Conservation (phyloP, 208 protist genomes). For the Trypanosoma conorhini region DNA sequence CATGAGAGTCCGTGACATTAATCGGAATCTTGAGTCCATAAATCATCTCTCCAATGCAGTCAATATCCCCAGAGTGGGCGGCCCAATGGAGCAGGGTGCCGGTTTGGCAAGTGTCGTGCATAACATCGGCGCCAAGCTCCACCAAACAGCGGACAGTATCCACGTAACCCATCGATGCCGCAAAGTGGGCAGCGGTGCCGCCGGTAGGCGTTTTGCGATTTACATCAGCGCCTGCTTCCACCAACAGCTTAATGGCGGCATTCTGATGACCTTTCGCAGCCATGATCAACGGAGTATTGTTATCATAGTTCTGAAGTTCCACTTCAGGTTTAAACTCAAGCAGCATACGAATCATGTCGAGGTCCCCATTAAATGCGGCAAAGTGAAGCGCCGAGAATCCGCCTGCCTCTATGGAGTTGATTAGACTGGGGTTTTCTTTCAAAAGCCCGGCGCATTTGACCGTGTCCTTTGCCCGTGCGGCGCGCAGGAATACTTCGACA, state of each 20-base stretch:
- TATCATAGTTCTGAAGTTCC: slow-evolving; percentile 81
- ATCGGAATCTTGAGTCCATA: slow-evolving; percentile 83
- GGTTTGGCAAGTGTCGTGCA: slow-evolving; percentile 52
- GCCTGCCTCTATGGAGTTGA: slow-evolving; percentile 76
- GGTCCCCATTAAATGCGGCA: slow-evolving; percentile 83
- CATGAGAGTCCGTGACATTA: slow-evolving; percentile 70
- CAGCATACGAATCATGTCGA: slow-evolving; percentile 68
- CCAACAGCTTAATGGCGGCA: slow-evolving; percentile 56
- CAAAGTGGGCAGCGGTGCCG: slow-evolving; percentile 76
- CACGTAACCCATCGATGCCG: slow-evolving; percentile 73
- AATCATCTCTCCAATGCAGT: slow-evolving; percentile 72
- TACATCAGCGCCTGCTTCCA: slow-evolving; percentile 68
- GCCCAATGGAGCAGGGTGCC: slow-evolving; percentile 89
- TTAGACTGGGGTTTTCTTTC: slow-evolving; percentile 52
- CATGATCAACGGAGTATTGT: slow-evolving; percentile 85
- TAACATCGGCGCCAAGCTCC: slow-evolving; percentile 54
- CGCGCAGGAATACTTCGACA: slow-evolving; percentile 83
- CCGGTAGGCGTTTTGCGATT: slow-evolving; percentile 59
- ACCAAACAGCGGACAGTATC: slow-evolving; percentile 67
- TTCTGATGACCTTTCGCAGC: slow-evolving; percentile 73
- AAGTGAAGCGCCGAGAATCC: slow-evolving; percentile 90
- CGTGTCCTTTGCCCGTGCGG: slow-evolving; percentile 54
- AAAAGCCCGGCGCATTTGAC: slow-evolving; percentile 50
- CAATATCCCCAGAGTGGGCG: slow-evolving; percentile 73
- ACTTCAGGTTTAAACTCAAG: slow-evolving; percentile 55